Evolutionary conservation across 2,329 filamentous ascomycete genomes (phyloP).

Genomic region (Alternaria metachromatica): DNA sequence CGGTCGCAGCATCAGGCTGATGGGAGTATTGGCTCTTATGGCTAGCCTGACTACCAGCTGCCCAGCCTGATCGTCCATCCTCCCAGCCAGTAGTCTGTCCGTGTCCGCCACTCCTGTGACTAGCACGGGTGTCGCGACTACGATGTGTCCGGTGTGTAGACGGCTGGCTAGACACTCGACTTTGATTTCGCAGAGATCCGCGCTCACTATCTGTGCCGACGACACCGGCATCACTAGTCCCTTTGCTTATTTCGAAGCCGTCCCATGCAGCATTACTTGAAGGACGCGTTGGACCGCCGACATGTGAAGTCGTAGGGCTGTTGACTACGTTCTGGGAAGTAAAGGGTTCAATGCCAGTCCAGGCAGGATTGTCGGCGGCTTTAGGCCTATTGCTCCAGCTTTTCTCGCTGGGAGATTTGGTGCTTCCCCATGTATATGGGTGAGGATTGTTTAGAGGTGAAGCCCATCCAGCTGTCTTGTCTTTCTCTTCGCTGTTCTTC

Average conservation of each 20-base stretch:
- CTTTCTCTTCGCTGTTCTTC: background rate
- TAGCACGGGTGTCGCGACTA: background rate
- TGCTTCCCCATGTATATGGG: constrained; percentile 5
- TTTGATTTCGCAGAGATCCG: constrained; percentile 11
- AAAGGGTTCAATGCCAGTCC: constrained; percentile 2
- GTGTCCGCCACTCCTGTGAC: background rate
- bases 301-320: background rate
- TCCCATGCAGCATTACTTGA: constrained; percentile 21
- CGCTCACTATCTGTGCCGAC: constrained; percentile 14
- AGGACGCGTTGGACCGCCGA: background rate
- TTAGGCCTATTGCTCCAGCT: constrained; percentile 1
- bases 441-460: background rate
- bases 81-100: background rate
- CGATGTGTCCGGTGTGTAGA: background rate
- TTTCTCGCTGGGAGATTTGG: background rate
- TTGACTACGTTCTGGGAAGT: background rate
- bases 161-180: background rate
- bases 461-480: background rate
- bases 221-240: constrained; percentile 26
- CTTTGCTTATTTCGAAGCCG: constrained; percentile 27
- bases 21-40: background rate
- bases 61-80: background rate
- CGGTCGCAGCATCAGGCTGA: background rate
- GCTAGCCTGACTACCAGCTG: background rate
- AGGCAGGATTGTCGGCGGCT: background rate